Evolutionary conservation across 345 rosid species (phyloP).

Genomic region (Chamaenerion angustifolium): DNA sequence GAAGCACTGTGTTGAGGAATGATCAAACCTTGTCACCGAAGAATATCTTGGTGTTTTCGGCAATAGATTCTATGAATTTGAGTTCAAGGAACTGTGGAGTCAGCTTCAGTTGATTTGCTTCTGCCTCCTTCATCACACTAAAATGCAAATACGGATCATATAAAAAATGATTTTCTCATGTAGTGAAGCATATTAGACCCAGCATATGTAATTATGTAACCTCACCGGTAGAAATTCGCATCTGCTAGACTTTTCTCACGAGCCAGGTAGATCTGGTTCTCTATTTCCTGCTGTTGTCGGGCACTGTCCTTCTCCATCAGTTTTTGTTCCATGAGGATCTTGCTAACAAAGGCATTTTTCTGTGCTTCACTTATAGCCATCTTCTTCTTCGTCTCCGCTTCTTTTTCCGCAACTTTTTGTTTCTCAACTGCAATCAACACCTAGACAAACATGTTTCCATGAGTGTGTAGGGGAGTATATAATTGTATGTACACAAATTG

Average conservation of each 20-base stretch:
- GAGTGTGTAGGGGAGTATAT: background rate
- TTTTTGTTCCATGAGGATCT: slow-evolving; percentile 75
- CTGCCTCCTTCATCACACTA: slow-evolving; percentile 70
- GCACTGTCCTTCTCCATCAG: slow-evolving; percentile 79
- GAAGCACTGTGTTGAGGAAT: too few relatives aligned
- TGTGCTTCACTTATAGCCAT: slow-evolving; percentile 93
- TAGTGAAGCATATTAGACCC: background rate
- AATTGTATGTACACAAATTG: too few relatives aligned
- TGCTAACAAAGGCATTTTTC: slow-evolving; percentile 72
- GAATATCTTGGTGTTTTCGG: slow-evolving; percentile 75
- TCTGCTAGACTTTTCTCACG: slow-evolving; percentile 73
- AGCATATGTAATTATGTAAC: slow-evolving; percentile 1
- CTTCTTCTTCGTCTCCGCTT: slow-evolving; percentile 73
- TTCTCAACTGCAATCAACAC: slow-evolving; percentile 73
- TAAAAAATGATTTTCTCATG: background rate
- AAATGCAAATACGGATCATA: slow-evolving; percentile 1
- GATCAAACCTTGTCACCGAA: slow-evolving; percentile 66
- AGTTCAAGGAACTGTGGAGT: slow-evolving; percentile 85
- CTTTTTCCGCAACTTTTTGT: slow-evolving; percentile 83
- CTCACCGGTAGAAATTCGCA: slow-evolving; percentile 76
- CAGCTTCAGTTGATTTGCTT: slow-evolving; percentile 84
- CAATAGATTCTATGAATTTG: slow-evolving; percentile 74
- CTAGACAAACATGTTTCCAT: slow-evolving; percentile 13
- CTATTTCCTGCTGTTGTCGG: slow-evolving; percentile 66
- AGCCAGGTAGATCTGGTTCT: slow-evolving; percentile 63